Percentiles rank a stretch among this genome's conserved stretches.
These are phyloP conservation scores for Phytophthora constricta DNA, from an alignment of 352 stramenopile species.

Conservation along the genomic window DNA sequence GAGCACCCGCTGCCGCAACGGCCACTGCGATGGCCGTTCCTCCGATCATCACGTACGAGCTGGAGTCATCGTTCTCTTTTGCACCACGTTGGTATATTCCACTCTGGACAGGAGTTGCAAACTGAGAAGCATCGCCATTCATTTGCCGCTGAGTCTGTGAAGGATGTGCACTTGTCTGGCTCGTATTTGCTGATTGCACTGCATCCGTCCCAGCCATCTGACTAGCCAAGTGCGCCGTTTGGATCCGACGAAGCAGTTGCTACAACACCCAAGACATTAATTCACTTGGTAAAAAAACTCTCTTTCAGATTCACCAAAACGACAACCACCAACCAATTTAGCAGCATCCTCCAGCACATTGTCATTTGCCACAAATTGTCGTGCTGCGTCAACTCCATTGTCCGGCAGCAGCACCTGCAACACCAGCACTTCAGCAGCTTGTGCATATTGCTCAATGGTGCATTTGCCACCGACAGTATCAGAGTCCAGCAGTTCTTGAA, in stretches of 20 bases:
- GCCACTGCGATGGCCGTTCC: slow-evolving; percentile 55
- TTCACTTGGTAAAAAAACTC: slow-evolving; percentile 2
- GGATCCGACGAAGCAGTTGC: slow-evolving; percentile 45
- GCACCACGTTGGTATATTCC: no score
- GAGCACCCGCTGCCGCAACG: slow-evolving; percentile 46
- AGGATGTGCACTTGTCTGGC: no score
- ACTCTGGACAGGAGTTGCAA: neutral
- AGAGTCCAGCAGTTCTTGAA: slow-evolving; percentile 35
- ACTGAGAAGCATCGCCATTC: slow-evolving; percentile 7
- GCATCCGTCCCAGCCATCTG: slow-evolving; percentile 20
- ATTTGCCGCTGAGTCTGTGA: slow-evolving; percentile 11
- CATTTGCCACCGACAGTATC: neutral
- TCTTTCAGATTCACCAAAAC: slow-evolving; percentile 2
- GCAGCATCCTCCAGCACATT: slow-evolving; percentile 45
- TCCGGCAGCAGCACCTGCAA: slow-evolving; percentile 57
- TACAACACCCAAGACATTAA: slow-evolving; percentile 17
- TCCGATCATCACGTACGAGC: slow-evolving; percentile 52
- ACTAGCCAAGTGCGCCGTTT: slow-evolving; percentile 29
- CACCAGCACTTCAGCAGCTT: slow-evolving; percentile 46
- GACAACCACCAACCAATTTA: slow-evolving; percentile 45
- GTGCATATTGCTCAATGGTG: slow-evolving; percentile 32
- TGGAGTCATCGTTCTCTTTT: no score
- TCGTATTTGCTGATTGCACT: slow-evolving; percentile 4
- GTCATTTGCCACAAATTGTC: slow-evolving; percentile 43
- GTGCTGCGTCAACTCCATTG: slow-evolving; percentile 44